These are phyloP conservation scores for Candida verbasci DNA, from an alignment of 805 yeast species.

Conservation along the genomic window DNA sequence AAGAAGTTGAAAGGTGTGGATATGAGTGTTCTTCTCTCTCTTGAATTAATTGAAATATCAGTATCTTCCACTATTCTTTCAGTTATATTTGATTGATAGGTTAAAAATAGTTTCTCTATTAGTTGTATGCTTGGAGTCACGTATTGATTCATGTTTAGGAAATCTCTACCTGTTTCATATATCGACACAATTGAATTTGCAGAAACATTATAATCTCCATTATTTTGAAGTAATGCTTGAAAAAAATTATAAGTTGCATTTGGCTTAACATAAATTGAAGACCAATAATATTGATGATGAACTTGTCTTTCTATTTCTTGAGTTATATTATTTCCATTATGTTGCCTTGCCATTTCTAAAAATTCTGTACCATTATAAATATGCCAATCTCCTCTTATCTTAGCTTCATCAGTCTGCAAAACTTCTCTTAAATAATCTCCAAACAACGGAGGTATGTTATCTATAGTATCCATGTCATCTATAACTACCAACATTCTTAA, in stretches of 20 bases:
- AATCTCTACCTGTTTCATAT: slow-evolving; percentile 66
- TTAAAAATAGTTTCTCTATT: slow-evolving; percentile 30
- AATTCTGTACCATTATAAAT: slow-evolving; percentile 26
- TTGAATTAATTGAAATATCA: slow-evolving; percentile 12
- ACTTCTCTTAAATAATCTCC: slow-evolving; percentile 42
- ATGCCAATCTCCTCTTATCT: slow-evolving; percentile 33
- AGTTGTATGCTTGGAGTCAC: slow-evolving; percentile 35
- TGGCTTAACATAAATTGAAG: slow-evolving; percentile 48
- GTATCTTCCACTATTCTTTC: slow-evolving; percentile 8
- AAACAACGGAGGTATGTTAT: slow-evolving; percentile 36
- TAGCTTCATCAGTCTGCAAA: slow-evolving; percentile 19
- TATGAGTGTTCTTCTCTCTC: slow-evolving; percentile 2
- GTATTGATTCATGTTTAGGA: slow-evolving; percentile 40
- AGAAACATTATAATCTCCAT: slow-evolving; percentile 24
- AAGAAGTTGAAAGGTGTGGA: slow-evolving; percentile 32
- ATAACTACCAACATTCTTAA: slow-evolving; percentile 34
- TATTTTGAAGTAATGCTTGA: slow-evolving; percentile 36
- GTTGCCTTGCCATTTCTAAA: slow-evolving; percentile 20
- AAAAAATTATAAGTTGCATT: slow-evolving; percentile 41
- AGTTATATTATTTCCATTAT: slow-evolving; percentile 19
- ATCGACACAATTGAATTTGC: slow-evolving; percentile 31
- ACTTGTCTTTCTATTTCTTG: slow-evolving; percentile 42
- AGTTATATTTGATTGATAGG: slow-evolving; percentile 19
- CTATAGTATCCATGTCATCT: slow-evolving; percentile 15
- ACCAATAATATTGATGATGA: slow-evolving; percentile 60